phyloP scores from a whole-genome alignment of 208 protist genomes.

The Crithidia bombi region DNA sequence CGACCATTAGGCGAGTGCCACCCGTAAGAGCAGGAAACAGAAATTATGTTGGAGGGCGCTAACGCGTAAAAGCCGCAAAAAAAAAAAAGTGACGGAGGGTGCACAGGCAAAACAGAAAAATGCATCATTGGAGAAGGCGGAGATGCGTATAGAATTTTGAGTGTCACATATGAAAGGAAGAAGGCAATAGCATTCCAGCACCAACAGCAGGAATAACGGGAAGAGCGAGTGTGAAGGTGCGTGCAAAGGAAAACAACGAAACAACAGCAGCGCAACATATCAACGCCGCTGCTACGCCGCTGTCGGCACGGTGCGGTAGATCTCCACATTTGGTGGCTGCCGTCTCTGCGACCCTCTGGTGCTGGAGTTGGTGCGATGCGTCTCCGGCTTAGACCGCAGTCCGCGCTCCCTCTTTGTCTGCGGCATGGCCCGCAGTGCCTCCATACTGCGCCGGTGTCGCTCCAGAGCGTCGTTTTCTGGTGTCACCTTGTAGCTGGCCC shows the following conservation, averaged over 20 bases:
- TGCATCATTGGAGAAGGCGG: neutral
- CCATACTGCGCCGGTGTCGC: conserved; percentile 37
- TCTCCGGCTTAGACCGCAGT: neutral
- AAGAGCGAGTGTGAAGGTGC: neutral
- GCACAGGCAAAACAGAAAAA: neutral
- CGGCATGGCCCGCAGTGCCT: conserved; percentile 15
- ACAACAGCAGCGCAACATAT: neutral
- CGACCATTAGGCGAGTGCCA: too few species aligned
- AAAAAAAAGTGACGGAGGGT: neutral
- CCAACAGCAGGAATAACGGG: neutral
- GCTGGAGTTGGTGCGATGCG: neutral
- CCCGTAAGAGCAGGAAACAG: too few species aligned
- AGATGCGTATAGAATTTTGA: too few species aligned
- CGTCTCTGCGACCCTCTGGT: neutral
- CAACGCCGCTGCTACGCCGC: neutral
- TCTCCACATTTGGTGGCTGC: conserved; percentile 6
- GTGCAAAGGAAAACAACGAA: conserved; percentile 10
- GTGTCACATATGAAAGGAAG: too few species aligned
- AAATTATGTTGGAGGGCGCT: too few species aligned
- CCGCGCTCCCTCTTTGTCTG: conserved; percentile 1
- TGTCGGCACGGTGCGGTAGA: neutral
- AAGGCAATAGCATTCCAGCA: too few species aligned
- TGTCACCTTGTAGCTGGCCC: conserved; percentile 15
- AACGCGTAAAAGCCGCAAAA: neutral
- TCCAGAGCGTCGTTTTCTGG: conserved; percentile 24